Evolutionary conservation across 352 stramenopile species (phyloP), one percentile per base, ranked within the genome.

Genomic region (Phytophthora rubi): DNA sequence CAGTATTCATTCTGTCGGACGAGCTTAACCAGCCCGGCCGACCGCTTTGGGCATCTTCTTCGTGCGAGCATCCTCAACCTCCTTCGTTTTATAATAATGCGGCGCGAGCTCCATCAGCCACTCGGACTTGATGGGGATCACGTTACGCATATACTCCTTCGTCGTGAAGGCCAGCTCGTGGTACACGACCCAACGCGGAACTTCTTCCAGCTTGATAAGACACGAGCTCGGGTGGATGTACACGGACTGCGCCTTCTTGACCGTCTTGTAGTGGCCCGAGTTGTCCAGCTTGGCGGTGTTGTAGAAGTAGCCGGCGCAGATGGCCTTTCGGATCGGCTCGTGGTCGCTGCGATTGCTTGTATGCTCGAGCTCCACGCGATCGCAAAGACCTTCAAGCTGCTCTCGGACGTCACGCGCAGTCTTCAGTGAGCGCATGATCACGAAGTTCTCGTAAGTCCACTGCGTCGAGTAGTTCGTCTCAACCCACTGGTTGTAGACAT

Each of bases 261-360:
- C 91, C 5, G 98, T 99, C 85, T 99, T 98, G 81, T 99, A 99
- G 48, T 98, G 92, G 3, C 98, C 98, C 9, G 91, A 97, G 61
- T 76, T 91, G 62, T 99, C 91, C 15, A 99, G 78, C 73, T 98
- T 98, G 21, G 98, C 97, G 5, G 97, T 98, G 80, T 99, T 98
- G 84, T 99, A 99, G 75, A 99, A 99, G 88, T 99, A 99, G 21
- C 98, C 98, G 4, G 97, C 93, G 30, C 95, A 99, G 33, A 99
- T 97, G 9, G 98, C 92, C 70, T 99, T 99, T 26, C 97, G 88
- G 48, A 99, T 94, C 42, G 86, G 75, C 59, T 99, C 97, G 35
- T 98, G 92, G 71, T 99, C 94, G 26, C 68, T 79, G 16, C 76
- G 73, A 70, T 95, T 96, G 68, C 80, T 95, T 26, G 63, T 94